Conservation (phyloP, 2,329 filamentous ascomycete species). For the Diaporthe sp. region DNA sequence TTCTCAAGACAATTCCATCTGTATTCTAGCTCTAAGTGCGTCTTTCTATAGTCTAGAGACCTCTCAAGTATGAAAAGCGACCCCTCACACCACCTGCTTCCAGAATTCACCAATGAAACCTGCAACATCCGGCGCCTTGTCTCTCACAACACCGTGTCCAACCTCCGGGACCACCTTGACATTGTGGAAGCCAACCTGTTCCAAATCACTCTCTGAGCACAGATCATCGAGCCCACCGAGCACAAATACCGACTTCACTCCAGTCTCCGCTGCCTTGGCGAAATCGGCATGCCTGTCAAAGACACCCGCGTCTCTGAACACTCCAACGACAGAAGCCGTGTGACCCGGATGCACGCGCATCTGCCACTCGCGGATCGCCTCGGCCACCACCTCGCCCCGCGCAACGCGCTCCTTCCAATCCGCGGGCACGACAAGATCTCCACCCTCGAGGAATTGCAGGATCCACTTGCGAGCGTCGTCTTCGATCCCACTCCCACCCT, state of each 20-base stretch:
- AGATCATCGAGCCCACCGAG: conserved; percentile 32
- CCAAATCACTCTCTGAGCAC: neutral
- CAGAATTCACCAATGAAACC: conserved; percentile 30
- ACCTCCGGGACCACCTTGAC: conserved; percentile 9
- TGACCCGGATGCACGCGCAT: conserved; percentile 60
- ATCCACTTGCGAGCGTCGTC: conserved; percentile 51
- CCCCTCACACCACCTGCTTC: neutral
- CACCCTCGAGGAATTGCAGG: conserved; percentile 57
- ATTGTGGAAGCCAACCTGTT: conserved; percentile 21
- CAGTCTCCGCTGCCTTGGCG: conserved; percentile 35
- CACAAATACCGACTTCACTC: neutral
- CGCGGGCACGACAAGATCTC: conserved; percentile 52
- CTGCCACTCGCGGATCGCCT: conserved; percentile 63
- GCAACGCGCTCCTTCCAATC: conserved; percentile 59
- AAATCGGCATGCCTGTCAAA: conserved; percentile 49
- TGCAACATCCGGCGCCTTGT: conserved; percentile 15
- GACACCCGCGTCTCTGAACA: conserved; percentile 60
- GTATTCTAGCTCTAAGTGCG: too few relatives aligned
- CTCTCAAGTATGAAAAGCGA: too few relatives aligned
- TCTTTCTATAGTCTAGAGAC: too few relatives aligned
- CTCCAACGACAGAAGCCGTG: conserved; percentile 56
- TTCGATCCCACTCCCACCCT: conserved; percentile 47
- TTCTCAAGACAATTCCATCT: neutral
- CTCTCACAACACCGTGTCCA: conserved; percentile 30
- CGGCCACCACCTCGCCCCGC: conserved; percentile 58